Conservation (phyloP, 2,329 filamentous ascomycete genomes). For the Alternaria arbusti region DNA sequence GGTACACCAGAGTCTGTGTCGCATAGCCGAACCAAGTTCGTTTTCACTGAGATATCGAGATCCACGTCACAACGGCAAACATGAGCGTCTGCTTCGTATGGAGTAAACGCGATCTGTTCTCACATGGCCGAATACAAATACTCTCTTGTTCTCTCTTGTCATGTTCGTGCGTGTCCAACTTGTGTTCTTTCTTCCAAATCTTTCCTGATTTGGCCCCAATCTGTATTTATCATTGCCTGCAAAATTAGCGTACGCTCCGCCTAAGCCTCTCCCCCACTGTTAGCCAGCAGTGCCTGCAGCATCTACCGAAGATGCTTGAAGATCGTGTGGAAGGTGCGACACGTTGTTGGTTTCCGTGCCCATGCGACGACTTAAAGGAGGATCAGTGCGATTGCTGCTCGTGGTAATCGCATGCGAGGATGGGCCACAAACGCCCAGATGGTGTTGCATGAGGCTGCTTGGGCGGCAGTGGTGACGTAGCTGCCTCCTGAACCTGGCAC, state of each 20-base stretch:
- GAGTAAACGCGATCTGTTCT: not conserved
- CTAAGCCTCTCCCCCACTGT: not conserved
- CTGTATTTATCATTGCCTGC: not conserved
- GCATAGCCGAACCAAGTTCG: not conserved
- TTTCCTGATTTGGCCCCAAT: not conserved
- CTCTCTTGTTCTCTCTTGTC: not conserved
- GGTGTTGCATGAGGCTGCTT: not conserved
- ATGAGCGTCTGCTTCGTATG: not conserved
- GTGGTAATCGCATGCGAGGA: not conserved
- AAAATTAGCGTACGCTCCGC: not conserved
- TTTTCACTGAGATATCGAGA: not conserved
- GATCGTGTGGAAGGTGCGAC: not conserved
- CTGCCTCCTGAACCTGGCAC: no score
- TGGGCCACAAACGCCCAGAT: no score
- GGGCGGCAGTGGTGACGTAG: not conserved
- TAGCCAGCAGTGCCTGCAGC: not conserved
- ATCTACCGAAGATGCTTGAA: not conserved
- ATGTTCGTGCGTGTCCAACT: not conserved
- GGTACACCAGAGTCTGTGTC: not conserved
- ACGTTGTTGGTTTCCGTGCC: conserved; percentile 8
- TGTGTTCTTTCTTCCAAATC: no score
- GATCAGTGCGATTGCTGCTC: conserved; percentile 10
- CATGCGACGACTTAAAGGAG: conserved; percentile 10
- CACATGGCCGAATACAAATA: not conserved
- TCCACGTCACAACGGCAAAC: not conserved